Evolutionary conservation across 495 filamentous ascomycete genomes (phyloP), one percentile per base, ranked within the genome.

Genomic region (Tuber borchii): DNA sequence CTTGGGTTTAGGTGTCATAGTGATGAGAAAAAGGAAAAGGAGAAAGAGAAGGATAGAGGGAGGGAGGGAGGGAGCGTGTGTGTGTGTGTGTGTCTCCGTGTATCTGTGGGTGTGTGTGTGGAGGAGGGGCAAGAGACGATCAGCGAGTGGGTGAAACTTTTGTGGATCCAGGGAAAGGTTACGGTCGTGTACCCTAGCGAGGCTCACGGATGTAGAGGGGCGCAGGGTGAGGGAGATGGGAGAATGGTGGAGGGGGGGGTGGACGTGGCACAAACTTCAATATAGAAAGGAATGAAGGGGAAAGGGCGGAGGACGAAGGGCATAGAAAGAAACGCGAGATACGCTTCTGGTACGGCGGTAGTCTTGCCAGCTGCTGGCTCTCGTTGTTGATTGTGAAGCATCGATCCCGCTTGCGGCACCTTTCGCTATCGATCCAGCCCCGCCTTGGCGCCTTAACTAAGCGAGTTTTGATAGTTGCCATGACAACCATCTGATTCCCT

Each of bases 71-170:
- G n/a, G n/a, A n/a, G n/a, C n/a, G n/a, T n/a, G n/a, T n/a, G n/a
- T 9, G 56, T 31, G 26, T 5, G 26, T 14, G 26, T n/a, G 51
- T 9, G n/a, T 22, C 20, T 51, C 2, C 8, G 20, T 51, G 48
- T 22, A 17, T 4, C 9, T 31, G 51, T 61, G 51, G 5, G 26
- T 61, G 51, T 26, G 26, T 31, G 10, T n/a, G n/a, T n/a, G n/a
- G 56, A 34, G 56, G 56, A 17, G 26, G 56, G 56, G 56, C 56
- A 34, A 14, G 56, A 34, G 56, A 17, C 56, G 56, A 65, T 65
- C 56, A 65, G 56, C 16, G 56, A 34, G 56, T 65, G 56, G 56
- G 56, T 65, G 56, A 65, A 65, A 65, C 56, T 65, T 65, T 61
- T 65, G 31, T 65, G 4, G 56, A 10, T 17, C n/a, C 3, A 65